Percentiles rank a stretch among this genome's conserved stretches.
phyloP scores from a whole-genome alignment of 148 eudicot genomes.

The Simmondsia chinensis region DNA sequence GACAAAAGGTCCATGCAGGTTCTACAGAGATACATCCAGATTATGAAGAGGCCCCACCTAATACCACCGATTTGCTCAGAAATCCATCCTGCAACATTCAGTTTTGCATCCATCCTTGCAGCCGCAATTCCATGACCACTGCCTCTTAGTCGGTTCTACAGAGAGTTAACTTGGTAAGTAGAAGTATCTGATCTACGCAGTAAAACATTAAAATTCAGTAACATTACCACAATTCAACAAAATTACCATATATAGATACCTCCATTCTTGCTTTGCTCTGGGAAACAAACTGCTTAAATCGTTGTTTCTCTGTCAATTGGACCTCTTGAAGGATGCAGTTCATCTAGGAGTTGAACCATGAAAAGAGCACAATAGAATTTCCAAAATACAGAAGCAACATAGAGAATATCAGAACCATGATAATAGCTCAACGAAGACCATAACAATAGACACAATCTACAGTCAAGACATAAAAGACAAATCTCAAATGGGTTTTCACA shows the following conservation, averaged over 20 bases:
- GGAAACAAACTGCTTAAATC: conserved; percentile 97
- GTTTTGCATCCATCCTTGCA: conserved; percentile 95
- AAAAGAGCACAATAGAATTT: conserved; percentile 9
- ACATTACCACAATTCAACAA: neutral
- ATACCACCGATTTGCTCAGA: conserved; percentile 95
- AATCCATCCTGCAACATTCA: conserved; percentile 91
- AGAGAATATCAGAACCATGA: neutral
- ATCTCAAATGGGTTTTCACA: too few relatives aligned
- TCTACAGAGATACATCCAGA: neutral
- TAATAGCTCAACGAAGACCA: too few relatives aligned
- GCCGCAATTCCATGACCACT: conserved; percentile 97
- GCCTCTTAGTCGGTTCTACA: conserved; percentile 87
- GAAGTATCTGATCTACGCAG: neutral
- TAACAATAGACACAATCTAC: too few relatives aligned
- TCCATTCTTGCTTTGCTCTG: conserved; percentile 99
- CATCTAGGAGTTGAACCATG: conserved; percentile 37
- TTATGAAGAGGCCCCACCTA: conserved; percentile 37
- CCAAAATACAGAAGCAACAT: conserved; percentile 3
- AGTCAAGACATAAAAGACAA: too few relatives aligned
- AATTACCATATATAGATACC: conserved; percentile 35
- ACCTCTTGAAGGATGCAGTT: conserved; percentile 86
- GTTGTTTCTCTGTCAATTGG: conserved; percentile 83
- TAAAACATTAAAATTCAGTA: neutral
- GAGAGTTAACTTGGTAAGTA: neutral
- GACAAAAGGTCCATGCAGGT: neutral